A percentile compares a stretch with the other conserved stretches of the same genome.
Conservation (phyloP, 306 rosid genomes). For the Ormosia semicastrata region DNA sequence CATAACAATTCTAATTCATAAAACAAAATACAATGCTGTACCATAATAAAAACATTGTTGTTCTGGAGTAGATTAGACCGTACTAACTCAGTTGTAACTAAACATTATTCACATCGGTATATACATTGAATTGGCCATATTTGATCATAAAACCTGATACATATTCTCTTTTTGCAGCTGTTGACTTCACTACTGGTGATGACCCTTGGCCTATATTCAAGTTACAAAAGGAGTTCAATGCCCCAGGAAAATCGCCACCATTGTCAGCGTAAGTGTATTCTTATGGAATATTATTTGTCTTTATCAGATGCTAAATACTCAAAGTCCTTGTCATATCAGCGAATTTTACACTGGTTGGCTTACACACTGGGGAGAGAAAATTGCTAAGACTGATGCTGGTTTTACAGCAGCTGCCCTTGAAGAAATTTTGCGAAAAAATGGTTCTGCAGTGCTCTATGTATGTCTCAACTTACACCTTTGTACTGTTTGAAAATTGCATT, state of each 20-base stretch:
- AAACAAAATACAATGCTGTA: neutral
- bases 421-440: constrained; percentile 71
- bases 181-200: constrained; percentile 85
- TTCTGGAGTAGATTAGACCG: neutral
- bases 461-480: constrained; percentile 25
- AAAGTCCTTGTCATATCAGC: constrained; percentile 50
- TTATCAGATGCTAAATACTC: constrained; percentile 30
- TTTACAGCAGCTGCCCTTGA: constrained; percentile 71
- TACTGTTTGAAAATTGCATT: constrained; percentile 16
- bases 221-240: constrained; percentile 87
- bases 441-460: constrained; percentile 90
- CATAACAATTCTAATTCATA: neutral
- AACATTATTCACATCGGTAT: neutral
- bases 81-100: neutral
- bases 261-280: constrained; percentile 72
- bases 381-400: constrained; percentile 68
- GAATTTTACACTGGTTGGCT: constrained; percentile 99
- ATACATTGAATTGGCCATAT: constrained; percentile 11
- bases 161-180: constrained; percentile 56
- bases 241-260: constrained; percentile 93
- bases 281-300: constrained; percentile 21
- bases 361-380: constrained; percentile 92
- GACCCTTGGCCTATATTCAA: constrained; percentile 88
- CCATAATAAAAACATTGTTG: neutral
- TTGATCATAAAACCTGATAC: constrained; percentile 12